Percentiles rank a stretch among this genome's conserved stretches.
Evolutionary conservation across 2,329 filamentous ascomycete genomes (phyloP).

Genomic region (Bipolaris bicolor): DNA sequence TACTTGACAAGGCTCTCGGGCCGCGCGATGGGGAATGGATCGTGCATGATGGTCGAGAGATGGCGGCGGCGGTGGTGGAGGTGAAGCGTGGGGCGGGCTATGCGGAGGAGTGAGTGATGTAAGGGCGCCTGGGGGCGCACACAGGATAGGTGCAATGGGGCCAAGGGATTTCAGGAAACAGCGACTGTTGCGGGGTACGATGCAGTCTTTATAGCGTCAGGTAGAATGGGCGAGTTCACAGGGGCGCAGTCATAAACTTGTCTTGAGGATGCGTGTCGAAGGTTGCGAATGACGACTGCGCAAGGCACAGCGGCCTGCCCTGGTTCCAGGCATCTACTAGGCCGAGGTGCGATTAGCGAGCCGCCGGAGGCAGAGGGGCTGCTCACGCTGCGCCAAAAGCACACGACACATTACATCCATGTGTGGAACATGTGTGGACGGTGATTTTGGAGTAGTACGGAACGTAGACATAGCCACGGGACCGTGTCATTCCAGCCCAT

Average conservation of each 20-base stretch:
- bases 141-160: slow-evolving; percentile 8
- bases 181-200: slow-evolving; percentile 13
- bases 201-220: slow-evolving; percentile 21
- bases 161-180: slow-evolving; percentile 3
- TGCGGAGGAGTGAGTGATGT: slow-evolving; percentile 18
- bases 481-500: slow-evolving; percentile 31
- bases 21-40: slow-evolving; percentile 69
- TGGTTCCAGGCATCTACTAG: slow-evolving; percentile 4
- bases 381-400: slow-evolving; percentile 24
- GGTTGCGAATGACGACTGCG: slow-evolving; percentile 16
- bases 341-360: slow-evolving; percentile 29
- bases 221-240: slow-evolving; percentile 3
- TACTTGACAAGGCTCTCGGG: slow-evolving; percentile 62
- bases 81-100: slow-evolving; percentile 13
- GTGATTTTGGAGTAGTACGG: slow-evolving; percentile 5
- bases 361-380: slow-evolving; percentile 5
- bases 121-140: slow-evolving; percentile 12
- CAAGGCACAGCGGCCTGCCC: slow-evolving; percentile 12
- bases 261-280: slow-evolving; percentile 21
- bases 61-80: neutral
- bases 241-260: slow-evolving; percentile 12
- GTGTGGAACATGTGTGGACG: slow-evolving; percentile 2
- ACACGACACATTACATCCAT: slow-evolving; percentile 22
- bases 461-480: slow-evolving; percentile 23
- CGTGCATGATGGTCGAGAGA: slow-evolving; percentile 63